Percentiles rank a stretch among this genome's conserved stretches.
Conservation (phyloP, 306 rosid species). For the Gynostemma pentaphyllum region DNA sequence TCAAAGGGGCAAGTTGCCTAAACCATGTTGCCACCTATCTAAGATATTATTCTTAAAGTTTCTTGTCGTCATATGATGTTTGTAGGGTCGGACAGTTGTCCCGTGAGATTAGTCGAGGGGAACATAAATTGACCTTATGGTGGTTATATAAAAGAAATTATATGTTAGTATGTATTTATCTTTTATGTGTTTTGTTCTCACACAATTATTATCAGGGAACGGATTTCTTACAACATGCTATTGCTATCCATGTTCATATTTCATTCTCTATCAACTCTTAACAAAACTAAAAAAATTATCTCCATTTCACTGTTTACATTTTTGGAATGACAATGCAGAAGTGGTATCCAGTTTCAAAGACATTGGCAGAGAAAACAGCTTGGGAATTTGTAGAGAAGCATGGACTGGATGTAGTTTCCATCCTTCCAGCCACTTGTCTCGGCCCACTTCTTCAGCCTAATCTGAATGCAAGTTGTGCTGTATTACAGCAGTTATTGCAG, state of each 20-base stretch:
- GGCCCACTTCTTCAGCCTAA: constrained; percentile 53
- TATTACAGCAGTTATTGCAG: constrained; percentile 43
- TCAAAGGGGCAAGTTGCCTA: too few relatives aligned
- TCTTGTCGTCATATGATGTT: too few relatives aligned
- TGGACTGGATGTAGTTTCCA: constrained; percentile 49
- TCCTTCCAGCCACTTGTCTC: constrained; percentile 57
- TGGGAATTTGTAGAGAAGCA: constrained; percentile 41
- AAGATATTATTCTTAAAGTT: too few relatives aligned
- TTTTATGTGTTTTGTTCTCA: too few relatives aligned
- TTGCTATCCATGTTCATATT: not conserved
- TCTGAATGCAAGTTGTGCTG: constrained; percentile 75
- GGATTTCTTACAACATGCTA: too few relatives aligned
- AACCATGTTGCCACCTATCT: too few relatives aligned
- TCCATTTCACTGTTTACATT: not conserved
- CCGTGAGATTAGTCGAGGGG: too few relatives aligned
- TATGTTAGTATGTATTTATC: not conserved
- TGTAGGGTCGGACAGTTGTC: too few relatives aligned
- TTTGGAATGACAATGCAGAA: constrained; percentile 13
- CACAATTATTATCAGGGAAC: not conserved
- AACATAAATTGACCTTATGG: too few relatives aligned
- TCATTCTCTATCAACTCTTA: not conserved
- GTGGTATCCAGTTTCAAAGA: constrained; percentile 90
- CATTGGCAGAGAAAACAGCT: constrained; percentile 70
- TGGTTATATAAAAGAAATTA: too few relatives aligned
- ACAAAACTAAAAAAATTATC: too few relatives aligned